Conservation (phyloP, 495 filamentous ascomycete species). For the Lindgomyces ingoldianus region DNA sequence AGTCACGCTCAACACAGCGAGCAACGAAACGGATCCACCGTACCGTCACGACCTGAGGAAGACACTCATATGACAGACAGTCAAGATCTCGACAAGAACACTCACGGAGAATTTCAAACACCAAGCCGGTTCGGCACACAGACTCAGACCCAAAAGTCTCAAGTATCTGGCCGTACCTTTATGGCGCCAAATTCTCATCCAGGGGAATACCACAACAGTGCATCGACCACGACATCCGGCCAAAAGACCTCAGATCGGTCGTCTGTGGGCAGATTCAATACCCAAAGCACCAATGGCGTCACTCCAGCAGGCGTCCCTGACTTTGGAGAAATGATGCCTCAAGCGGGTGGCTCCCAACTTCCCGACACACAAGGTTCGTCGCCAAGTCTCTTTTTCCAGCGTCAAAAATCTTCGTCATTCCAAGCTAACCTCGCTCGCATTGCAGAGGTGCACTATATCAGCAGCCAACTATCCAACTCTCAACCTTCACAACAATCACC, state of each 20-base stretch:
- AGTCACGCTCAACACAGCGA: constrained; percentile 43
- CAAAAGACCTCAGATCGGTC: constrained; percentile 58
- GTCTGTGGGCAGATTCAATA: constrained; percentile 56
- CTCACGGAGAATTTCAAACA: constrained; percentile 45
- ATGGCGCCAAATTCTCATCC: constrained; percentile 76
- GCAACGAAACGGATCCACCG: constrained; percentile 68
- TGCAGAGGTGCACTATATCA: constrained; percentile 35
- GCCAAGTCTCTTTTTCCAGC: not conserved
- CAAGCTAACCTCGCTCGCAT: constrained; percentile 1
- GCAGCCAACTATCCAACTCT: constrained; percentile 44
- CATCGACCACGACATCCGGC: constrained; percentile 67
- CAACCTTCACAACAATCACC: constrained; percentile 40
- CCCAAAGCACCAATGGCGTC: constrained; percentile 63
- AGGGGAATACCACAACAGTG: constrained; percentile 76
- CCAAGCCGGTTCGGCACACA: constrained; percentile 38
- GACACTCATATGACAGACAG: constrained; percentile 61
- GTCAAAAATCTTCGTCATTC: not conserved
- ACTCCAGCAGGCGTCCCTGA: constrained; percentile 43
- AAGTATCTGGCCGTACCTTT: constrained; percentile 71
- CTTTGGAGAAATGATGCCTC: constrained; percentile 34
- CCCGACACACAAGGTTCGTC: constrained; percentile 62
- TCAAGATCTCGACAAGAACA: constrained; percentile 56
- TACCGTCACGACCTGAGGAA: constrained; percentile 55
- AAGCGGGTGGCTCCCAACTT: constrained; percentile 50
- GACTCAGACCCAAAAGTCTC: constrained; percentile 60